phyloP scores from a whole-genome alignment of 345 rosid species.

The Ceriops tagal region DNA sequence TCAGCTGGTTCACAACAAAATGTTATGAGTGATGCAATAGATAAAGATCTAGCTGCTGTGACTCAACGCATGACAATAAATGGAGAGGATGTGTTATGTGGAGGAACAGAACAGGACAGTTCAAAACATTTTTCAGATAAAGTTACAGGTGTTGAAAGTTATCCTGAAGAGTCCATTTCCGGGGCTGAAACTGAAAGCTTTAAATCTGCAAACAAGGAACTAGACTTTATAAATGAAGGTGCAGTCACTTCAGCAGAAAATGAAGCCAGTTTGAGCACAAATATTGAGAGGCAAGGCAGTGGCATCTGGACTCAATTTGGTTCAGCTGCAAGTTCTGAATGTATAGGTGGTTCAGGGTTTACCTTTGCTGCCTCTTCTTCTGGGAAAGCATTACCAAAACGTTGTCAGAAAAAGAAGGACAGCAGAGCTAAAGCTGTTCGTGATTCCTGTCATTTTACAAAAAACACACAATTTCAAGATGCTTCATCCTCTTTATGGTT shows the following conservation, averaged over 20 bases:
- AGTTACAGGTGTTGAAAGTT: constrained; percentile 35
- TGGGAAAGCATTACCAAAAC: constrained; percentile 43
- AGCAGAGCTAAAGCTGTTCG: constrained; percentile 33
- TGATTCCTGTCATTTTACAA: constrained; percentile 34
- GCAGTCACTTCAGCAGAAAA: constrained; percentile 47
- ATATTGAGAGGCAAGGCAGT: constrained; percentile 43
- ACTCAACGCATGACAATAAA: constrained; percentile 63
- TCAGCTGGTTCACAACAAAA: constrained; percentile 34
- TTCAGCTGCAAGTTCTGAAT: constrained; percentile 38
- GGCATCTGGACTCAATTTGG: constrained; percentile 29
- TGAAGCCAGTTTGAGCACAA: constrained; percentile 58
- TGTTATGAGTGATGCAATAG: constrained; percentile 39
- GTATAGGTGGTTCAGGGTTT: constrained; percentile 48
- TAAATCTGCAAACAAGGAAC: constrained; percentile 79
- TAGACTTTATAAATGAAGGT: constrained; percentile 48
- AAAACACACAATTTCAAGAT: constrained; percentile 36
- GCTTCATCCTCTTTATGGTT: constrained; percentile 44
- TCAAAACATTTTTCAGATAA: constrained; percentile 29
- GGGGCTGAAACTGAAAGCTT: constrained; percentile 89
- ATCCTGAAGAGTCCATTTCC: constrained; percentile 48
- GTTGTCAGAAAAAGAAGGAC: constrained; percentile 46
- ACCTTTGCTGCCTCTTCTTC: constrained; percentile 68
- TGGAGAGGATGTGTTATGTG: constrained; percentile 27
- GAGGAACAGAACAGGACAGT: constrained; percentile 35
- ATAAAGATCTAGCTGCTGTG: constrained; percentile 57